Conservation (phyloP, 768 basidiomycete genomes). For the Phaeotremella skinneri region DNA sequence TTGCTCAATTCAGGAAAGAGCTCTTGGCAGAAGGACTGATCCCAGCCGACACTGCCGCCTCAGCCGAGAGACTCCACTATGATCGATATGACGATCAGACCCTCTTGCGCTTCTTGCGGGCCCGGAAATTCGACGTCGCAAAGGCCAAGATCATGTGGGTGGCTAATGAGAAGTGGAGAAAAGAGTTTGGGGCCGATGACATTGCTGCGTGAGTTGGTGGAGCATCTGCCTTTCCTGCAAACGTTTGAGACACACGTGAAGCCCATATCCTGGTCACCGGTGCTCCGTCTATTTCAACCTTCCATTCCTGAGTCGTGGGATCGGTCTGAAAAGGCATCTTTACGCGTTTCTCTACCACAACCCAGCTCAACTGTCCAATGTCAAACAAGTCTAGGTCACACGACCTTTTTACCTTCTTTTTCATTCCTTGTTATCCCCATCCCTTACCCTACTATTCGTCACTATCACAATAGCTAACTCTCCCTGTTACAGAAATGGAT, state of each 20-base stretch:
- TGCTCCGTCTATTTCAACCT: too few species aligned
- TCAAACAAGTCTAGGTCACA: too few species aligned
- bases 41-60: conserved; percentile 33
- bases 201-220: conserved; percentile 48
- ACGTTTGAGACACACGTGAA: too few species aligned
- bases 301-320: too few species aligned
- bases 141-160: conserved; percentile 82
- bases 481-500: conserved; percentile 53
- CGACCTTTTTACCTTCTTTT: too few species aligned
- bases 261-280: too few species aligned
- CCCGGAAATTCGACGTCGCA: conserved; percentile 82
- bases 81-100: conserved; percentile 52
- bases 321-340: neutral
- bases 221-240: too few species aligned
- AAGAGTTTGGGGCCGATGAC: conserved; percentile 62
- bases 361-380: too few species aligned
- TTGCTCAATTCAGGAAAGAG: conserved; percentile 66
- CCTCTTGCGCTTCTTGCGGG: conserved; percentile 73
- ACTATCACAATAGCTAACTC: too few species aligned
- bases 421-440: conserved; percentile 2
- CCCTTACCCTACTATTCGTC: conserved; percentile 1
- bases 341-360: too few species aligned
- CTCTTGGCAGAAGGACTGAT: conserved; percentile 56
- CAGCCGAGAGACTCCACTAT: conserved; percentile 36
- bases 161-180: conserved; percentile 82